Evolutionary conservation across 2,329 filamentous ascomycete species (phyloP), one percentile per base, ranked within the genome.

Genomic region (Colletotrichum chlorophyti): DNA sequence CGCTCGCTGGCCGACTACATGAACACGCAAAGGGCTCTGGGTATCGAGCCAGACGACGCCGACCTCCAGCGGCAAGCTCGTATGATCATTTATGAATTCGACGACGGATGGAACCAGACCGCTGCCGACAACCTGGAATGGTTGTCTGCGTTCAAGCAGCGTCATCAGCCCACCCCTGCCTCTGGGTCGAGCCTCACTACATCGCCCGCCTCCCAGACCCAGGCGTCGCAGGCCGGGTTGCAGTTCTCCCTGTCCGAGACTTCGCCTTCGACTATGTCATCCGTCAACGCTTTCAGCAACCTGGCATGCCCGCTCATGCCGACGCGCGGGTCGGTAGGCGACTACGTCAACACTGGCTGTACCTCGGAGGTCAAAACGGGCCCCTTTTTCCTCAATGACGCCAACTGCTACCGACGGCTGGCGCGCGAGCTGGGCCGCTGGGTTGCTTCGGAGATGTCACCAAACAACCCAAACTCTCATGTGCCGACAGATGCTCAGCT

Each of bases 81-180:
- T 61, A 76, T 85, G 48, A 84, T 87, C 64, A 84, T 88, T 19
- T 87, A 85, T 69, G 83, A 85, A 42, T 81, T 78, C 57, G 83
- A 87, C 49, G 84, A 88, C 63, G 79, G 79, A 9, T 87, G 85
- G 84, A 87, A 87, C 62, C 85, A 87, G 65, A 88, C 85, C 2
- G 81, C 80, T 0, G 82, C 84, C 3, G 85, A 88, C 62, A 83
- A 84, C 59, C 62, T 72, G 3, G 69, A 75, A 4, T 86, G 84
- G 81, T 73, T 88, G 2, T 68, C 72, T 4, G 71, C 76, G 11
- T 88, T 88, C 71, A 81, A 77, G 58, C 68, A 74, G 35, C 76
- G 81, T 46, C 79, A 84, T 37, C 53, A 54, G 43, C 21, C 38
- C 31, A 17, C 23, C 15, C 19, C 32, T 15, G 53, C 47, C 6